A percentile compares a stretch with the other conserved stretches of the same genome.
These are phyloP conservation scores for Aureobasidium sp. DNA, from an alignment of 2,329 filamentous ascomycete genomes.

Conservation along the genomic window DNA sequence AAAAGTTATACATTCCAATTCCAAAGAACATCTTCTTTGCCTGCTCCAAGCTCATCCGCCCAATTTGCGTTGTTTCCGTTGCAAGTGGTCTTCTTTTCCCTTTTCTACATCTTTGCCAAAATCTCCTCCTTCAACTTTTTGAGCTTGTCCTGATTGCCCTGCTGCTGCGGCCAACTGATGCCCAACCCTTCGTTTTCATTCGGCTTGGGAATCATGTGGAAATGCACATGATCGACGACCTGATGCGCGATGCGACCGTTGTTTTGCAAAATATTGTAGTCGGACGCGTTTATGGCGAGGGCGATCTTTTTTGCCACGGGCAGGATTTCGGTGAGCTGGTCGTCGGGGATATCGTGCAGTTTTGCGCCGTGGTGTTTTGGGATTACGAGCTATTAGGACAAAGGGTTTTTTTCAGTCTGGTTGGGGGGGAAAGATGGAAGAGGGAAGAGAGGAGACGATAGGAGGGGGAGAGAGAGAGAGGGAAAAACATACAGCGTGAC, in stretches of 20 bases:
- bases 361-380: constrained; percentile 92
- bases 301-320: constrained; percentile 84
- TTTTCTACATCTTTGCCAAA: constrained; percentile 71
- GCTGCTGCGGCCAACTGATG: constrained; percentile 70
- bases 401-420: neutral
- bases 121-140: constrained; percentile 75
- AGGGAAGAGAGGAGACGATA: constrained; percentile 17
- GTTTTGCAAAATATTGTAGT: constrained; percentile 96
- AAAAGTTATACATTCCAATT: constrained; percentile 4
- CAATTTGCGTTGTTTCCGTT: neutral
- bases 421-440: neutral
- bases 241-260: constrained; percentile 91
- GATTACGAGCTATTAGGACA: constrained; percentile 70
- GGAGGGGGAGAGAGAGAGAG: neutral
- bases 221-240: constrained; percentile 88
- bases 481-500: constrained; percentile 66
- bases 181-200: constrained; percentile 72
- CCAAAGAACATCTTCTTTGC: neutral
- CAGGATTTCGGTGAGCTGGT: constrained; percentile 74
- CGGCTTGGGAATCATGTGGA: constrained; percentile 97
- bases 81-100: neutral
- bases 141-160: constrained; percentile 72
- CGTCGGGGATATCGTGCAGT: constrained; percentile 86
- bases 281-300: constrained; percentile 61
- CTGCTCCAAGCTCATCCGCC: neutral